These are phyloP conservation scores for Tolypocladium amazonense DNA, from an alignment of 2,329 filamentous ascomycete species.

Conservation along the genomic window DNA sequence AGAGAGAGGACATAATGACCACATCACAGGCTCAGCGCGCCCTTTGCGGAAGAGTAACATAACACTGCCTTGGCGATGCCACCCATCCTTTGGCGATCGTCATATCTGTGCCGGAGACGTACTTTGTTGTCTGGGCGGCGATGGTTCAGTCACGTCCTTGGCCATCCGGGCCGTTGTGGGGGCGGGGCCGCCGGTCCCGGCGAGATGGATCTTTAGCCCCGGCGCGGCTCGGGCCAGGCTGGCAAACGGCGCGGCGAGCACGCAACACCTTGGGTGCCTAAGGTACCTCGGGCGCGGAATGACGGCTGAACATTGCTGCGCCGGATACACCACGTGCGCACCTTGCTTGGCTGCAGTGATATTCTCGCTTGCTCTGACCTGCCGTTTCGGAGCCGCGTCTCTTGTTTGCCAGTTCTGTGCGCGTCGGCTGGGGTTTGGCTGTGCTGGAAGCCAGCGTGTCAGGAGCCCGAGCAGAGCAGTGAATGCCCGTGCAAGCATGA, in stretches of 20 bases:
- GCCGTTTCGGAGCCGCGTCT: not conserved
- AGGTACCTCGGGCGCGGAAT: no score
- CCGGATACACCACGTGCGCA: not conserved
- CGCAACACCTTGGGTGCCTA: not conserved
- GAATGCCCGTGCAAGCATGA: no score
- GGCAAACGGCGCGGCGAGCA: not conserved
- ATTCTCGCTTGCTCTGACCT: not conserved
- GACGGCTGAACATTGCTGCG: no score
- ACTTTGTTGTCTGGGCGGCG: not conserved
- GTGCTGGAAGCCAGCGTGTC: no score
- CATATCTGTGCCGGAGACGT: no score
- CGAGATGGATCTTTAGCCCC: not conserved
- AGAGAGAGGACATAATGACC: no score
- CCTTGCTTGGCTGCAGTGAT: not conserved
- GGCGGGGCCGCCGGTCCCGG: not conserved
- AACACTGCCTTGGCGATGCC: no score
- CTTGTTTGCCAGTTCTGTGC: no score
- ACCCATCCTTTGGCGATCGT: no score
- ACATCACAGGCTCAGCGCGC: no score
- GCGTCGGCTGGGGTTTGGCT: not conserved
- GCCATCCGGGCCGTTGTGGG: not conserved
- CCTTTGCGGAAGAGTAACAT: no score
- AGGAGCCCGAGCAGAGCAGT: no score
- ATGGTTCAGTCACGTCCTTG: not conserved
- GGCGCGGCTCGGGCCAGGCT: not conserved